phyloP scores from a whole-genome alignment of 257 asterid genomes.

The Knoxia roxburghii region DNA sequence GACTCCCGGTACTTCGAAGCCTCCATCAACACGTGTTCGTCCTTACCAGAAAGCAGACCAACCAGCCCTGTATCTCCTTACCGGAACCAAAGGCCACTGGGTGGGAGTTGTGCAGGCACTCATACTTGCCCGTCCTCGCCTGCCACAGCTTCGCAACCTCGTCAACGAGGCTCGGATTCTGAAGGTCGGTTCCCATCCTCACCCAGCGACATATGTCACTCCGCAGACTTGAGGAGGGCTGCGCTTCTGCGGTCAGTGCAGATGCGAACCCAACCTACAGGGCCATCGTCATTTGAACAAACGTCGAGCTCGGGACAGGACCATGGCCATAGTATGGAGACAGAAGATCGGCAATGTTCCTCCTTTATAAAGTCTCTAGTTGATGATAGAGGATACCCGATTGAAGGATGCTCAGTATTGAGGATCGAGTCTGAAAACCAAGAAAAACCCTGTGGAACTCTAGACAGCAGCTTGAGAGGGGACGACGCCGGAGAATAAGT shows the following conservation, averaged over 20 bases:
- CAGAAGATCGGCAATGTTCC: slow-evolving; percentile 55
- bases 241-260: slow-evolving; percentile 89
- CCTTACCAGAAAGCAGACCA: slow-evolving; percentile 79
- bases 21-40: slow-evolving; percentile 42
- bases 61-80: slow-evolving; percentile 91
- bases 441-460: slow-evolving; percentile 39
- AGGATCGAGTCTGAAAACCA: slow-evolving; percentile 30
- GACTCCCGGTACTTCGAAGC: slow-evolving; percentile 70
- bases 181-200: slow-evolving; percentile 96
- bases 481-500: slow-evolving; percentile 21
- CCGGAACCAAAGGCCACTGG: slow-evolving; percentile 58
- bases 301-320: slow-evolving; percentile 50
- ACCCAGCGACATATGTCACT: slow-evolving; percentile 98
- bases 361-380: slow-evolving; percentile 50
- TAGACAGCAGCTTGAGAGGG: slow-evolving; percentile 32
- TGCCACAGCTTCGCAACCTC: slow-evolving; percentile 47
- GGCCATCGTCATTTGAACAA: slow-evolving; percentile 41
- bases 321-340: slow-evolving; percentile 41
- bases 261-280: slow-evolving; percentile 75
- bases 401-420: slow-evolving; percentile 38
- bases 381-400: slow-evolving; percentile 44
- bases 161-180: slow-evolving; percentile 80
- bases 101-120: slow-evolving; percentile 42
- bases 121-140: slow-evolving; percentile 35
- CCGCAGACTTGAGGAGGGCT: slow-evolving; percentile 86